A percentile compares a stretch with the other conserved stretches of the same genome.
Evolutionary conservation across 495 filamentous ascomycete species (phyloP).

Genomic region (Chaetomium tenue): DNA sequence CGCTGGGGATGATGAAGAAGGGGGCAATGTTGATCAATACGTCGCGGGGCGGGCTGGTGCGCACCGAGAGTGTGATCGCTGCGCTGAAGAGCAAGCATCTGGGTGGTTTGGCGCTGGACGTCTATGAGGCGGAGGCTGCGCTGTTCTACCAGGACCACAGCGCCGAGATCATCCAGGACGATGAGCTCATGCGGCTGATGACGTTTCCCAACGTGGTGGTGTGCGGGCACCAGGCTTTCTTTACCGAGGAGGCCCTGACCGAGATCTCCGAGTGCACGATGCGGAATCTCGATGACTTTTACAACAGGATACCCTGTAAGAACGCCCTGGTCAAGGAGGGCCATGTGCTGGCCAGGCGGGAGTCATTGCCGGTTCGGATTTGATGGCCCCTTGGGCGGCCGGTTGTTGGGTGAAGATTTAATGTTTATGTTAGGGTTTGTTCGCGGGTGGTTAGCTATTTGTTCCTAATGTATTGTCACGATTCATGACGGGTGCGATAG

Average conservation of each 20-base stretch:
- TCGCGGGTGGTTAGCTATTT: too few species aligned
- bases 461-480: too few species aligned
- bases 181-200: slow-evolving; percentile 64
- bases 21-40: slow-evolving; percentile 66
- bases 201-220: slow-evolving; percentile 70
- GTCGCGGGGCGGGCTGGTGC: slow-evolving; percentile 61
- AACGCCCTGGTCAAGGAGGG: slow-evolving; percentile 39
- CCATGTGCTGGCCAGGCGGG: slow-evolving; percentile 18
- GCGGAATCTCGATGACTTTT: slow-evolving; percentile 50
- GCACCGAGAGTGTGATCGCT: slow-evolving; percentile 57
- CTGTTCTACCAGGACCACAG: slow-evolving; percentile 67
- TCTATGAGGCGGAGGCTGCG: slow-evolving; percentile 55
- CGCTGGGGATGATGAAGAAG: slow-evolving; percentile 55
- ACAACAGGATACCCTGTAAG: slow-evolving; percentile 33
- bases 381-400: slow-evolving; percentile 14
- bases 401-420: too few species aligned
- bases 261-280: slow-evolving; percentile 65
- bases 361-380: slow-evolving; percentile 30
- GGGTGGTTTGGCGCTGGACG: slow-evolving; percentile 57
- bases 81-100: slow-evolving; percentile 58
- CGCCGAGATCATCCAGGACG: slow-evolving; percentile 66
- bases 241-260: slow-evolving; percentile 62
- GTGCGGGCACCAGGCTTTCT: slow-evolving; percentile 69
- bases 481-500: too few species aligned
- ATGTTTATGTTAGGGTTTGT: too few species aligned